Percentiles rank a stretch among this genome's conserved stretches.
Evolutionary conservation across 768 basidiomycete genomes (phyloP).

Genomic region (Suillus placidus): DNA sequence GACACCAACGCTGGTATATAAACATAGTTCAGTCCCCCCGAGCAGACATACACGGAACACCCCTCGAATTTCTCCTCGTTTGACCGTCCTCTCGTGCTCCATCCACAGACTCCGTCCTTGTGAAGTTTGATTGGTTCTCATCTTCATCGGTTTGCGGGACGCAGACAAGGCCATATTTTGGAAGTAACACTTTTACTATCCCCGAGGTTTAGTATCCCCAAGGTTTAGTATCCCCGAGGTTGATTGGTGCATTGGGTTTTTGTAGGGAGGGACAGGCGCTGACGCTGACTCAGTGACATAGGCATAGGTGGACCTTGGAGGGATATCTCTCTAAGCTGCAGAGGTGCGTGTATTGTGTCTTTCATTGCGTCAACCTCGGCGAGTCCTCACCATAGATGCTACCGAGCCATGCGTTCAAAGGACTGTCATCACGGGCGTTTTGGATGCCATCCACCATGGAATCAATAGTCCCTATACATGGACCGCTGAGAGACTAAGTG

Average conservation of each 20-base stretch:
- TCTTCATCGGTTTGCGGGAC: slow-evolving; percentile 95
- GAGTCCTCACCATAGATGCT: too few relatives aligned
- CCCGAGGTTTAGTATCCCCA: too few relatives aligned
- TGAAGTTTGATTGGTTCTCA: slow-evolving; percentile 62
- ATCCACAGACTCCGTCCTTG: not conserved
- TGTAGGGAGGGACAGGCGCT: slow-evolving; percentile 63
- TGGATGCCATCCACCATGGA: too few relatives aligned
- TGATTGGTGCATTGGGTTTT: slow-evolving; percentile 53
- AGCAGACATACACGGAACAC: slow-evolving; percentile 97
- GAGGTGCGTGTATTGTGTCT: too few relatives aligned
- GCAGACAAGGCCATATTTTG: slow-evolving; percentile 79
- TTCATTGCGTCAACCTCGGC: too few relatives aligned
- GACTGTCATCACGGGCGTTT: too few relatives aligned
- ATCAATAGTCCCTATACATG: too few relatives aligned
- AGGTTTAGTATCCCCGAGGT: too few relatives aligned
- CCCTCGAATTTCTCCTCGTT: slow-evolving; percentile 84
- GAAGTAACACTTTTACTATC: slow-evolving; percentile 78
- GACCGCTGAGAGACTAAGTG: too few relatives aligned
- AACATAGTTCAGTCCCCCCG: slow-evolving; percentile 84
- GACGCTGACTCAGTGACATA: slow-evolving; percentile 17
- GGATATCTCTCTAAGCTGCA: too few relatives aligned
- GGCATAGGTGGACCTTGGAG: too few relatives aligned
- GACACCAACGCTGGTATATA: slow-evolving; percentile 94
- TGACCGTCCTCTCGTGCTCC: slow-evolving; percentile 37
- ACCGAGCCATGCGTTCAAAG: too few relatives aligned